phyloP scores from a whole-genome alignment of 2,329 filamentous ascomycete genomes.

The Metarhizium brunneum region DNA sequence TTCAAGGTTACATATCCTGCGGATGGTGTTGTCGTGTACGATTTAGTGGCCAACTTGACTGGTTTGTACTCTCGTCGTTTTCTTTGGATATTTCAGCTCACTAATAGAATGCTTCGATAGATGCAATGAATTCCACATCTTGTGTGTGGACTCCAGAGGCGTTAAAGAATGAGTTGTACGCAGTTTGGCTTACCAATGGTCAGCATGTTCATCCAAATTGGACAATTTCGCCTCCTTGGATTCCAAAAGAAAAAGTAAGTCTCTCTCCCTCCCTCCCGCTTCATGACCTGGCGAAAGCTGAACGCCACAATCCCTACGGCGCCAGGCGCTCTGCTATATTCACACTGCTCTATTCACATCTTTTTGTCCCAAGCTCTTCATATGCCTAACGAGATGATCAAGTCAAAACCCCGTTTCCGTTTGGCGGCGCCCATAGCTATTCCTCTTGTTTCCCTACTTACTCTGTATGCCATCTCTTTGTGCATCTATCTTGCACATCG shows the following conservation, averaged over 20 bases:
- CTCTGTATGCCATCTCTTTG: conserved; percentile 19
- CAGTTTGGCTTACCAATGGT: conserved; percentile 18
- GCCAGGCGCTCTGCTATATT: neutral
- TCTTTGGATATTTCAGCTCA: conserved; percentile 4
- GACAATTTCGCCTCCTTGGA: conserved; percentile 23
- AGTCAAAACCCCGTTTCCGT: conserved; percentile 14
- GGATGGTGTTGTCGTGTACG: conserved; percentile 19
- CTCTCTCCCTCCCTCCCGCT: neutral
- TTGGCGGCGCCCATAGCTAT: conserved; percentile 21
- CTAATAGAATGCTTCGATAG: conserved; percentile 10
- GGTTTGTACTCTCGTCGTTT: conserved; percentile 13
- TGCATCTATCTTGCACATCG: conserved; percentile 18
- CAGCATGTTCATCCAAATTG: conserved; percentile 15
- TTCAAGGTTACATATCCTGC: conserved; percentile 21
- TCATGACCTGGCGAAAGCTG: neutral
- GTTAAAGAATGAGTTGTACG: conserved; percentile 17
- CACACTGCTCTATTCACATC: neutral
- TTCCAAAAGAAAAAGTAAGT: conserved; percentile 15
- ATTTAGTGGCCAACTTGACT: conserved; percentile 20
- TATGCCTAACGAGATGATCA: conserved; percentile 3
- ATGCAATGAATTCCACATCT: conserved; percentile 13
- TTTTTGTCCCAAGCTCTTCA: neutral
- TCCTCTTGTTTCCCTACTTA: conserved; percentile 19
- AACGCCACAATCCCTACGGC: neutral
- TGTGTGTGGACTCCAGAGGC: conserved; percentile 20